A percentile compares a stretch with the other conserved stretches of the same genome.
Evolutionary conservation across 352 stramenopile genomes (phyloP).

Genomic region (Nothophytophthora sp.): DNA sequence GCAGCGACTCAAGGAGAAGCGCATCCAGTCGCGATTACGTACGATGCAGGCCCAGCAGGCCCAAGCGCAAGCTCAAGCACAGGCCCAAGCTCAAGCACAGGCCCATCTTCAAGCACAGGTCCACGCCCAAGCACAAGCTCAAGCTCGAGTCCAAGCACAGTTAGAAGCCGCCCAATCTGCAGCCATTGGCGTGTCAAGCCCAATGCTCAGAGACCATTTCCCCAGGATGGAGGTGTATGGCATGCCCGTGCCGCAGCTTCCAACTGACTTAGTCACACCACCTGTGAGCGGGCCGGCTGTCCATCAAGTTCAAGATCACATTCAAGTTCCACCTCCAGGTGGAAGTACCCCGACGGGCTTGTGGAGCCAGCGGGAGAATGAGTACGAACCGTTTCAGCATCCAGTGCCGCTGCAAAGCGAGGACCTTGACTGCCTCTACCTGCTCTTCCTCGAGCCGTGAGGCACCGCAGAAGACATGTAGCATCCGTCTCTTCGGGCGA

Average conservation of each 20-base stretch:
- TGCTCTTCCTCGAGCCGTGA: constrained; percentile 28
- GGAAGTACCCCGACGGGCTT: background rate
- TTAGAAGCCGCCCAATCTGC: constrained; percentile 5
- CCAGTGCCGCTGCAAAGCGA: constrained; percentile 39
- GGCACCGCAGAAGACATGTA: background rate
- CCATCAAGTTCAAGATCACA: no score
- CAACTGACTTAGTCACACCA: background rate
- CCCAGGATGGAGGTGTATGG: constrained; percentile 15
- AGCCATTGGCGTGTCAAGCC: background rate
- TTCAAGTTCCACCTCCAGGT: constrained; percentile 3
- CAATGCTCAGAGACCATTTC: constrained; percentile 14
- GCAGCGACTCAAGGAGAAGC: constrained; percentile 35
- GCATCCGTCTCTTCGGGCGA: background rate
- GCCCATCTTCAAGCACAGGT: constrained; percentile 8
- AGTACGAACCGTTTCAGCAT: constrained; percentile 41
- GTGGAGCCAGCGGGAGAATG: constrained; percentile 12
- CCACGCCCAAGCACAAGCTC: background rate
- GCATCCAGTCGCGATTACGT: constrained; percentile 29
- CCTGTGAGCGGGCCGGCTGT: background rate
- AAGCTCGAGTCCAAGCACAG: background rate
- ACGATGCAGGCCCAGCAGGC: constrained; percentile 23
- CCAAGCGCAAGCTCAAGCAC: constrained; percentile 12
- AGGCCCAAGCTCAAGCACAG: constrained; percentile 12
- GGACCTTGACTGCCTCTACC: constrained; percentile 36
- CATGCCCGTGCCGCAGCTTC: background rate